Percentiles rank a stretch among this genome's conserved stretches.
phyloP scores from a whole-genome alignment of 441 rosid genomes.

The Bocquillonia castaneifolia region DNA sequence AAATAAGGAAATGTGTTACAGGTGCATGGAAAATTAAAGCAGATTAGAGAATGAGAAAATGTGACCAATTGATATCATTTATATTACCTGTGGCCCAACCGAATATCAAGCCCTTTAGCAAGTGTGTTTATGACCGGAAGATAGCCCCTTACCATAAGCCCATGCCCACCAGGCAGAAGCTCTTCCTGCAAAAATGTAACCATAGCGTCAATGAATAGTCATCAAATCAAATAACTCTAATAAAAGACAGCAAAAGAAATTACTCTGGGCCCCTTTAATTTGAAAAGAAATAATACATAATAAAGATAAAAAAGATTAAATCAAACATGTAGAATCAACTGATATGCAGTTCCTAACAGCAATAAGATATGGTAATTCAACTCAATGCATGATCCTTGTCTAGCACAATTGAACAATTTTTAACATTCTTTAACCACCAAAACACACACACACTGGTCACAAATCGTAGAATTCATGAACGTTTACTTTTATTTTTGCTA shows the following conservation, averaged over 20 bases:
- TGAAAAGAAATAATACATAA: background rate
- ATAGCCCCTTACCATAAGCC: slow-evolving; percentile 95
- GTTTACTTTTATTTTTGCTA: no score
- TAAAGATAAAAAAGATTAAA: background rate
- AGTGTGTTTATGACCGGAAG: slow-evolving; percentile 90
- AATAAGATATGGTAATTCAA: background rate
- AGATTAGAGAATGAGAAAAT: background rate
- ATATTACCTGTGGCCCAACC: slow-evolving; percentile 62
- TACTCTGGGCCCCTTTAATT: background rate
- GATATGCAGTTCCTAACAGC: background rate
- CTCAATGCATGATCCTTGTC: background rate
- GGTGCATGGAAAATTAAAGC: background rate
- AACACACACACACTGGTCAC: background rate
- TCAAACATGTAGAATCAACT: background rate
- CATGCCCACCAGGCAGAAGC: slow-evolving; percentile 94
- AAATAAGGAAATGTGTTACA: background rate
- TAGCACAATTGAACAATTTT: background rate
- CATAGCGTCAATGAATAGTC: background rate
- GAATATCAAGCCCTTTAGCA: slow-evolving; percentile 87
- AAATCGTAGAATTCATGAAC: background rate
- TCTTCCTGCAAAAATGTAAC: slow-evolving; percentile 50
- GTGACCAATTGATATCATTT: background rate
- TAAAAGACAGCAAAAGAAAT: background rate
- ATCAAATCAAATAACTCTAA: no score
- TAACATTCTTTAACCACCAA: background rate